Evolutionary conservation across 139 green algal species (phyloP).

Genomic region (Chlamydomonas sphaeroides): DNA sequence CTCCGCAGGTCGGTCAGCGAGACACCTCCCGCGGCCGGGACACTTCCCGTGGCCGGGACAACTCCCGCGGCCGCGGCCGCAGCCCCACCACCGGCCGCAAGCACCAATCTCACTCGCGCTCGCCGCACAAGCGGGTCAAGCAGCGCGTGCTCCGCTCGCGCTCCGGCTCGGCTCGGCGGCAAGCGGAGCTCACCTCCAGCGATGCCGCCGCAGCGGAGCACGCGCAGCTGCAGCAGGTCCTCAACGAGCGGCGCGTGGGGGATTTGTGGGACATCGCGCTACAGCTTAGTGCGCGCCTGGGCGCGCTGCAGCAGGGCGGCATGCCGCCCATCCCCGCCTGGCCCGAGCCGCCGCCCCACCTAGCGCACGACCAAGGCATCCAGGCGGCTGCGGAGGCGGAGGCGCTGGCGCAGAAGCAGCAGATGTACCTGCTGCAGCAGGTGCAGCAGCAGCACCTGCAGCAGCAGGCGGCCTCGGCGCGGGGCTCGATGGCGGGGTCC

Average conservation of each 20-base stretch:
- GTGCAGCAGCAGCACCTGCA: not conserved
- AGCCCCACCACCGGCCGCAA: constrained; percentile 23
- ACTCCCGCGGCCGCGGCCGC: constrained; percentile 19
- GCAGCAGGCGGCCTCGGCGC: not conserved
- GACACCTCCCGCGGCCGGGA: constrained; percentile 18
- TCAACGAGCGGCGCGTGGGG: constrained; percentile 20
- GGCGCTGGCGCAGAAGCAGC: not conserved
- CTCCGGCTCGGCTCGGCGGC: not conserved
- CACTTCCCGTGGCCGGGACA: constrained; percentile 24
- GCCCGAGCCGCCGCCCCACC: not conserved
- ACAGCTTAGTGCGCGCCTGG: constrained; percentile 16
- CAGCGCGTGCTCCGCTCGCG: constrained; percentile 7
- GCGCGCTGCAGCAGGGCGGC: constrained; percentile 13
- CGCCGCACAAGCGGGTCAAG: constrained; percentile 28
- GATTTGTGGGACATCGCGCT: constrained; percentile 26
- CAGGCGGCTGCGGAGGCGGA: constrained; percentile 10
- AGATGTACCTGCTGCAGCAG: not conserved
- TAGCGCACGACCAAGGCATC: too few species aligned
- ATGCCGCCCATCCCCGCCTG: not conserved
- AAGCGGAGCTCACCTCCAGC: not conserved
- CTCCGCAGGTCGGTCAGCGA: constrained; percentile 6
- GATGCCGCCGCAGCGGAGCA: not conserved
- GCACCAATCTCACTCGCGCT: constrained; percentile 24
- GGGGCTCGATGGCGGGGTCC: not conserved
- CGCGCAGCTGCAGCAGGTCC: constrained; percentile 8